Evolutionary conservation across 2,329 filamentous ascomycete genomes (phyloP), one percentile per base, ranked within the genome.

Genomic region (Aspergillus arachidicola): DNA sequence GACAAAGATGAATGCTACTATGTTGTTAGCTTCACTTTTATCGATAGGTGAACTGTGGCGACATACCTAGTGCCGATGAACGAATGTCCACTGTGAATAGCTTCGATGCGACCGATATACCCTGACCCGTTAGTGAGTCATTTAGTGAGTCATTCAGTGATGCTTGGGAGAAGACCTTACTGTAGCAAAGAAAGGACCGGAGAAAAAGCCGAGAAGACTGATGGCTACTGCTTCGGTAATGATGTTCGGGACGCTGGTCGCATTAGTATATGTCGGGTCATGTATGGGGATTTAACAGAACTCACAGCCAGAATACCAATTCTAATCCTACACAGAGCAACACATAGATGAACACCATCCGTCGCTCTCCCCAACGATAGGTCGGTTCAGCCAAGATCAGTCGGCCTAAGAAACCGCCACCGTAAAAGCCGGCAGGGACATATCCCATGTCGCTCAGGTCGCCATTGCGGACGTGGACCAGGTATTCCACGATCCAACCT

Each of bases 401-500:
- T 6, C 87, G 78, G 0, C 87, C 87, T 0, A 89, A 79, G 4
- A 89, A 79, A 0, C 80, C 79, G 0, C 87, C 87, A 2, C 85
- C 87, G 54, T 82, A 87, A 67, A 85, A 86, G 3, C 86, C 87
- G 0, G 87, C 84, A 0, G 87, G 84, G 0, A 90, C 84, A 58
- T 89, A 90, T 0, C 87, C 87, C 73, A 88, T 85, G 21, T 83
- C 78, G 0, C 83, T 79, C 0, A 90, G 75, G 1, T 85, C 77
- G 0, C 87, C 87, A 3, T 84, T 77, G 0, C 87, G 84, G n/a
- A 86, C 85, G 2, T 82, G 81, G 7, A 89, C 84, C 3, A 90
- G 80, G 60, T 87, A 90, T 66, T 89, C 86, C 2, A 90, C 87
- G 0, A 89, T 83, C 88, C 87, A 90, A 1, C 88, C 87, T 63